These are phyloP conservation scores for Citrullus colocynthis DNA, from an alignment of 306 rosid species.

Conservation along the genomic window DNA sequence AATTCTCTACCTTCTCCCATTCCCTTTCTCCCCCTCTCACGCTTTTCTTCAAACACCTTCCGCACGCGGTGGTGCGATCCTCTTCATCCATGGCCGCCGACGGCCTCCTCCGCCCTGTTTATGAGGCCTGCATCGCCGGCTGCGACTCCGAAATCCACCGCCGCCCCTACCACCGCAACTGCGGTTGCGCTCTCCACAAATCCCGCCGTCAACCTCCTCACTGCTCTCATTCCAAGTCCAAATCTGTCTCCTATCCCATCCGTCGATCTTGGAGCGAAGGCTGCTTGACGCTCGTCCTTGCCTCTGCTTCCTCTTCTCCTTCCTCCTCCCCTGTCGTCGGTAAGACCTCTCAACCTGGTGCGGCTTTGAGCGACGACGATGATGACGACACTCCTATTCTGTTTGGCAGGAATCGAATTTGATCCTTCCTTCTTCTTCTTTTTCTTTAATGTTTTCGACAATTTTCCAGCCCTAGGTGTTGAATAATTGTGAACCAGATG, in stretches of 20 bases:
- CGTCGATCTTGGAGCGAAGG: constrained; percentile 15
- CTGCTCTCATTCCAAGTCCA: neutral
- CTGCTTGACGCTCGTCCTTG: neutral
- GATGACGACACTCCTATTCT: neutral
- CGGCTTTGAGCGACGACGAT: neutral
- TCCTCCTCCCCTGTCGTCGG: constrained; percentile 10
- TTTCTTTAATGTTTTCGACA: neutral
- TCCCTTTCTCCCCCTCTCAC: neutral
- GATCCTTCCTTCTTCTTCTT: neutral
- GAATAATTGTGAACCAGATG: neutral
- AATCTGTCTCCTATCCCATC: constrained; percentile 10
- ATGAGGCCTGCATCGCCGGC: constrained; percentile 11
- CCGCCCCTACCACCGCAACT: constrained; percentile 14
- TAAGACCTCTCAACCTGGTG: neutral
- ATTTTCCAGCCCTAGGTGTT: neutral
- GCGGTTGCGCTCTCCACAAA: constrained; percentile 12
- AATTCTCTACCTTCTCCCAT: too few relatives aligned
- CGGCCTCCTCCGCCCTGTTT: constrained; percentile 5
- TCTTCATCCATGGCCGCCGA: neutral
- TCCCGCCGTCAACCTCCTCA: neutral
- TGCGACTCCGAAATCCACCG: constrained; percentile 11
- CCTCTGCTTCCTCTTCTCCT: neutral
- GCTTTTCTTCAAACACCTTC: neutral
- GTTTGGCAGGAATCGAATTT: neutral
- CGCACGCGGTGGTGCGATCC: neutral